Percentiles rank a stretch among this genome's conserved stretches.
Conservation (phyloP, 768 basidiomycete species). For the Guyanaporus albipodus region DNA sequence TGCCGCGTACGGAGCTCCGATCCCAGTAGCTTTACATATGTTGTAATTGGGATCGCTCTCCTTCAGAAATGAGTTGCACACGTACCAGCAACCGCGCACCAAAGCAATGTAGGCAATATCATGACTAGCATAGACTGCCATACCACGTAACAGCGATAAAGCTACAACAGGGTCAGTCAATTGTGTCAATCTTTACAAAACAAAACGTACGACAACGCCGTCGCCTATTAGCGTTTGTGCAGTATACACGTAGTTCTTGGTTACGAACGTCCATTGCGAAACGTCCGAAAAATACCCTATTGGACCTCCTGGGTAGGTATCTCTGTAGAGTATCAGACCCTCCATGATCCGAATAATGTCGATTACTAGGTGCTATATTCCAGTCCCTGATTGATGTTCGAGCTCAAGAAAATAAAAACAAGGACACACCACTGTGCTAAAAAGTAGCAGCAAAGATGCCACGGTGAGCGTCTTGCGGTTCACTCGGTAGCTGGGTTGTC, state of each 20-base stretch:
- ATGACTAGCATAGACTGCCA: background rate
- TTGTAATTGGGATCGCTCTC: background rate
- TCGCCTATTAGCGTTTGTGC: constrained; percentile 23
- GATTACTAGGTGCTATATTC: background rate
- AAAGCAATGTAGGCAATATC: background rate
- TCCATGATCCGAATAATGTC: background rate
- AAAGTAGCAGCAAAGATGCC: background rate
- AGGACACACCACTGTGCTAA: background rate
- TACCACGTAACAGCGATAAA: constrained; percentile 1
- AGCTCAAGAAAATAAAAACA: background rate
- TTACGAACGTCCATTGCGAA: constrained; percentile 21
- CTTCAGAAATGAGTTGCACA: background rate
- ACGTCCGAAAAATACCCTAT: background rate
- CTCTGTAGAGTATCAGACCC: background rate
- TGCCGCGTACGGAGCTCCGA: background rate
- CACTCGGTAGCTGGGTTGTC: background rate
- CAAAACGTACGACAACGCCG: constrained; percentile 17
- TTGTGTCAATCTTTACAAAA: background rate
- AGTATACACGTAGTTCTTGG: constrained; percentile 18
- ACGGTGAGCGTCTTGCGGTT: background rate
- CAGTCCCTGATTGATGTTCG: background rate
- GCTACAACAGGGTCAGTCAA: background rate
- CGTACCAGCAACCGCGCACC: background rate
- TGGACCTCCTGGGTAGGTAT: background rate
- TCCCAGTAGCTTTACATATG: background rate